phyloP scores from a whole-genome alignment of 768 basidiomycete genomes.

The Obba rivulosa region DNA sequence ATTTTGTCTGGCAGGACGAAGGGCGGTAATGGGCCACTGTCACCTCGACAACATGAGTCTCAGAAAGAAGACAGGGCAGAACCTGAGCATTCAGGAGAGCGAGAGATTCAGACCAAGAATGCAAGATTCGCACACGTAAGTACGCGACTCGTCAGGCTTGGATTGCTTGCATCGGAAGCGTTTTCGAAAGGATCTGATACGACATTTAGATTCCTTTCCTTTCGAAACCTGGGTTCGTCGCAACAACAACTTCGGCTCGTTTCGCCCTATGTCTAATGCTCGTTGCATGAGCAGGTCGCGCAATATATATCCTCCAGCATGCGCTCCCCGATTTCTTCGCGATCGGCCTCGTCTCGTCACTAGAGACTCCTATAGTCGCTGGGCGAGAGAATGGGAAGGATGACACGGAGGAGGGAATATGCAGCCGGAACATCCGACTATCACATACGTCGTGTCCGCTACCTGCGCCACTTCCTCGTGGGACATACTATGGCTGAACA shows the following conservation, averaged over 20 bases:
- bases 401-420: constrained; percentile 39
- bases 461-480: constrained; percentile 69
- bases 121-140: constrained; percentile 73
- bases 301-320: constrained; percentile 59
- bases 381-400: constrained; percentile 24
- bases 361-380: constrained; percentile 35
- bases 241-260: background rate
- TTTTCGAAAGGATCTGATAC: constrained; percentile 25
- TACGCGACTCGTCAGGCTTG: background rate
- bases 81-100: background rate
- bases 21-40: too few relatives aligned
- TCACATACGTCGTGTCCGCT: constrained; percentile 61
- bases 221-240: too few relatives aligned
- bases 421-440: constrained; percentile 58
- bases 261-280: background rate
- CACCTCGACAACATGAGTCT: too few relatives aligned
- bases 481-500: constrained; percentile 72
- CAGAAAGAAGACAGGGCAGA: background rate
- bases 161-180: too few relatives aligned
- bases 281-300: constrained; percentile 46
- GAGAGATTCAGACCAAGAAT: constrained; percentile 63
- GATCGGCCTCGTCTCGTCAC: constrained; percentile 53
- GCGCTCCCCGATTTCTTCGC: constrained; percentile 72
- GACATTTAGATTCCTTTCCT: constrained; percentile 11
- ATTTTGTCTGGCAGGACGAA: too few relatives aligned